These are phyloP conservation scores for Penicillium sp. DNA, from an alignment of 2,329 filamentous ascomycete species.

Conservation along the genomic window DNA sequence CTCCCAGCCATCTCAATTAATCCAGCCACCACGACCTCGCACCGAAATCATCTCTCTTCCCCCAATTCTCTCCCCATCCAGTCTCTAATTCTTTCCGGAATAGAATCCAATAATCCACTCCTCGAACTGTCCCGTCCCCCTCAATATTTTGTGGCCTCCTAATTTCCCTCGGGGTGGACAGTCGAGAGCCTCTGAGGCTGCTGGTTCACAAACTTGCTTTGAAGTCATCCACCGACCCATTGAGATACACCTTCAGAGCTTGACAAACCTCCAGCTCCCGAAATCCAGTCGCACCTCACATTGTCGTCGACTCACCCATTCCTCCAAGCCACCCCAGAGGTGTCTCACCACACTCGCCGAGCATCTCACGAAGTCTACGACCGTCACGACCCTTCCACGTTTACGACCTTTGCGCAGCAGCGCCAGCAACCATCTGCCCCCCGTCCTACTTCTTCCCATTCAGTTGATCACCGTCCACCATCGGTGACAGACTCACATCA, in stretches of 20 bases:
- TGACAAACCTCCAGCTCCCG: conserved; percentile 20
- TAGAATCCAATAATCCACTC: background rate
- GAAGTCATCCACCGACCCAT: conserved; percentile 18
- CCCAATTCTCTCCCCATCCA: conserved; percentile 19
- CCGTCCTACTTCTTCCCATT: conserved; percentile 52
- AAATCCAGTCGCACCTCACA: conserved; percentile 30
- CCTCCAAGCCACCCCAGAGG: conserved; percentile 36
- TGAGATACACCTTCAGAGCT: conserved; percentile 18
- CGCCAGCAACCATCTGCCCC: conserved; percentile 52
- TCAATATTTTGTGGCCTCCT: conserved; percentile 16
- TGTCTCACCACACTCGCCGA: conserved; percentile 49
- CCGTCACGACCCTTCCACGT: conserved; percentile 53
- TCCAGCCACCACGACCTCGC: conserved; percentile 37
- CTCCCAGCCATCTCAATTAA: conserved; percentile 49
- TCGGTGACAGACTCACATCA: conserved; percentile 57
- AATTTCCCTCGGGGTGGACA: conserved; percentile 10
- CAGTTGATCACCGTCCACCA: conserved; percentile 50
- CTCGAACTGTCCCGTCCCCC: too few species aligned
- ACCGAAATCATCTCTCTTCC: conserved; percentile 6
- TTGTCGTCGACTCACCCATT: conserved; percentile 40
- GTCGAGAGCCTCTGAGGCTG: conserved; percentile 10
- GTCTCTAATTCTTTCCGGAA: conserved; percentile 6
- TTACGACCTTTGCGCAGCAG: conserved; percentile 49
- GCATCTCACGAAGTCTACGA: conserved; percentile 59
- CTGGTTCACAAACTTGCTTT: background rate